Evolutionary conservation across 2,329 filamentous ascomycete species (phyloP).

Genomic region (Endoconidiophora laricicola): DNA sequence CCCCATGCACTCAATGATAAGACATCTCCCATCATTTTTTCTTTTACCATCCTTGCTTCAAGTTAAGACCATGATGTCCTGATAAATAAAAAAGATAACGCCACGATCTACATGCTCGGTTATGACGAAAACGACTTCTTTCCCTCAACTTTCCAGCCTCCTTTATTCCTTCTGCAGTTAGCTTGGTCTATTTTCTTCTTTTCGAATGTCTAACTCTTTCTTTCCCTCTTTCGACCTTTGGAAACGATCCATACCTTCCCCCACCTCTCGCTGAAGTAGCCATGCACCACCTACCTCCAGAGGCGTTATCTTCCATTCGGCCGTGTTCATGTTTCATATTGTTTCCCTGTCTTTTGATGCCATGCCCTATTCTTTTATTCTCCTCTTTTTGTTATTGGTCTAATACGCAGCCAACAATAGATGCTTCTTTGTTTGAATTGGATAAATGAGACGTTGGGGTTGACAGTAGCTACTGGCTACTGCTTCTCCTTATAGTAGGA

Average conservation of each 20-base stretch:
- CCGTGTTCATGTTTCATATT: neutral
- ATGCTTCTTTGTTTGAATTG: too few species aligned
- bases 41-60: too few species aligned
- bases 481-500: too few species aligned
- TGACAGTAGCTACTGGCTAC: too few species aligned
- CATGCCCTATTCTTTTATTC: neutral
- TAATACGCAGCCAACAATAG: too few species aligned
- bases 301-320: neutral
- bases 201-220: neutral
- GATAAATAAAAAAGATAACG: neutral
- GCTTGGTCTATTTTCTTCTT: neutral
- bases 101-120: slow-evolving; percentile 3
- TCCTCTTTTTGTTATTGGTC: neutral
- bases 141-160: neutral
- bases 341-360: neutral
- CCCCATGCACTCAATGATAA: neutral
- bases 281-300: too few species aligned
- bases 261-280: too few species aligned
- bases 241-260: too few species aligned
- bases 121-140: slow-evolving; percentile 4
- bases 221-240: neutral
- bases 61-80: too few species aligned
- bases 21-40: too few species aligned
- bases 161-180: too few species aligned
- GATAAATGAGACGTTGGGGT: too few species aligned